These are phyloP conservation scores for Wickerhamomyces sydowiorum DNA, from an alignment of 805 yeast genomes.

Conservation along the genomic window DNA sequence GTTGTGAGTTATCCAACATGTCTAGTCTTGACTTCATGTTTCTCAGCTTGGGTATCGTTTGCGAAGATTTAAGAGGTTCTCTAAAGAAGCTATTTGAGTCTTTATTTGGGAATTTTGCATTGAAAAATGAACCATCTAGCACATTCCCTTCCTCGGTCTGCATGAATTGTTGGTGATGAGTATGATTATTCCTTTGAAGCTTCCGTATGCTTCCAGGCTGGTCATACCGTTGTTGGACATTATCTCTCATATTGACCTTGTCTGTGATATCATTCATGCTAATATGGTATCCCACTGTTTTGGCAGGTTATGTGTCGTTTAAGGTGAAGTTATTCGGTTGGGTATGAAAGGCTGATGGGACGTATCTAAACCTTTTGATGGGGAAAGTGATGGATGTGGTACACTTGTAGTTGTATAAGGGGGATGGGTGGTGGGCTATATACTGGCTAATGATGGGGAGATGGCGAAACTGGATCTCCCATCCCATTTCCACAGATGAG, in stretches of 20 bases:
- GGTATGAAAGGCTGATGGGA: too few species aligned
- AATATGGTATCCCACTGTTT: too few species aligned
- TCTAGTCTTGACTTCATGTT: conserved; percentile 29
- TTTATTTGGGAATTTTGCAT: neutral
- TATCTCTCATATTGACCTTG: conserved; percentile 1
- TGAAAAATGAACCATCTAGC: neutral
- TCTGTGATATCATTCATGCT: conserved; percentile 6
- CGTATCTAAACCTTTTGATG: too few species aligned
- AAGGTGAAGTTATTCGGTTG: too few species aligned
- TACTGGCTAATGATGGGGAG: too few species aligned
- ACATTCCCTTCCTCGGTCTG: neutral
- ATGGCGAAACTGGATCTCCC: neutral
- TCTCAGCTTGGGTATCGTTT: conserved; percentile 1
- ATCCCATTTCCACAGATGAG: neutral
- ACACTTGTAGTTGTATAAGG: too few species aligned
- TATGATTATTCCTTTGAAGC: neutral
- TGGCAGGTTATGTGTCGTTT: neutral
- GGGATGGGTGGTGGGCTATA: too few species aligned
- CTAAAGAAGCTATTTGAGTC: too few species aligned
- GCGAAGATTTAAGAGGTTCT: neutral
- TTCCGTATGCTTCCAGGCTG: neutral
- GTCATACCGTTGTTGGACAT: neutral
- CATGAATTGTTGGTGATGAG: neutral
- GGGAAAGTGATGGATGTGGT: too few species aligned
- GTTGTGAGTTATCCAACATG: conserved; percentile 28